Percentiles rank a stretch among this genome's conserved stretches.
Conservation (phyloP, 176 grass and related monocot genomes). For the Juncus inflexus region DNA sequence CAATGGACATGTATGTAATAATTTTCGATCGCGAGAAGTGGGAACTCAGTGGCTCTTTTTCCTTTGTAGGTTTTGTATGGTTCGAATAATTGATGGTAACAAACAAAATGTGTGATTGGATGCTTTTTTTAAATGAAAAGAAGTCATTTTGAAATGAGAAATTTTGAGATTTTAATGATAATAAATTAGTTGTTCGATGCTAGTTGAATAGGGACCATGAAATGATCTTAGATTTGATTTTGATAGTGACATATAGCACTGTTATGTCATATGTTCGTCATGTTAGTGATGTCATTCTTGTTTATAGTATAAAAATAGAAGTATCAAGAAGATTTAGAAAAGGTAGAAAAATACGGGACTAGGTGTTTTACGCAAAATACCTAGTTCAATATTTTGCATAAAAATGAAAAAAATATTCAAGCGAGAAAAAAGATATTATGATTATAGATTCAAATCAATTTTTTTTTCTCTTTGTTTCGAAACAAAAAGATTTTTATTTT, state of each 20-base stretch:
- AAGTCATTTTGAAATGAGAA: background rate
- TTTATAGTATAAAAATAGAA: too few species aligned
- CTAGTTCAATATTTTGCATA: too few species aligned
- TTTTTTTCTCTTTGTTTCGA: too few species aligned
- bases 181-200: background rate
- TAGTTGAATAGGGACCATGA: slow-evolving; percentile 10
- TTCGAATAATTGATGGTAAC: slow-evolving; percentile 22
- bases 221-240: slow-evolving; percentile 7
- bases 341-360: too few species aligned
- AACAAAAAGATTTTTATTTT: too few species aligned
- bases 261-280: slow-evolving; percentile 5
- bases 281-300: slow-evolving; percentile 11
- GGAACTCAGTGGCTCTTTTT: slow-evolving; percentile 9
- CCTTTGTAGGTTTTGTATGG: slow-evolving; percentile 3
- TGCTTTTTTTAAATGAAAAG: background rate
- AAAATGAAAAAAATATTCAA: too few species aligned
- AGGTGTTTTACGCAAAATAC: too few species aligned
- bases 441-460: too few species aligned
- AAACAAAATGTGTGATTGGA: background rate
- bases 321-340: too few species aligned
- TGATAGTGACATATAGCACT: background rate
- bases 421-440: too few species aligned
- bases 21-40: slow-evolving; percentile 14
- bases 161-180: background rate
- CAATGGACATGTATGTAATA: background rate